Conservation (phyloP, 1,284 basidiomycete species). For the Cutaneotrichosporon sp. region DNA sequence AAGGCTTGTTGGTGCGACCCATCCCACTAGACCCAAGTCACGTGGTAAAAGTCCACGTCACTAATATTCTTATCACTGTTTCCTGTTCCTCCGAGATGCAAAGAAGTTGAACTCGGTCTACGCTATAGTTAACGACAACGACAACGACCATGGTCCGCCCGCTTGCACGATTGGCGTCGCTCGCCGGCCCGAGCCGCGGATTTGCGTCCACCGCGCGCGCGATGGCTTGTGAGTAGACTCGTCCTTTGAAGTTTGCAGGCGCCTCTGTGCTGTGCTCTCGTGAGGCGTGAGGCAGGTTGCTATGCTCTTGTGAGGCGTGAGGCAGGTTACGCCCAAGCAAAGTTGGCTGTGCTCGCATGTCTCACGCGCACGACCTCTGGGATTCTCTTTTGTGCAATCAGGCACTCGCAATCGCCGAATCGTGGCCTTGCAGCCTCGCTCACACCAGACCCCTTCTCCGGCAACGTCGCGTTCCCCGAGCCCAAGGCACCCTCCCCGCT, state of each 20-base stretch:
- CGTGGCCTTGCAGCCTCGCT: neutral
- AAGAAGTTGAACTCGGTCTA: neutral
- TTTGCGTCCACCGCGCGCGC: slow-evolving; percentile 11
- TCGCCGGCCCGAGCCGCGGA: slow-evolving; percentile 17
- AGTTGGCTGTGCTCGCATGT: too few species aligned
- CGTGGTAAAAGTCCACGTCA: neutral
- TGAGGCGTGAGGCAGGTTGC: neutral
- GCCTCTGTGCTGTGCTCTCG: neutral
- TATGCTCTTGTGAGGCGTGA: neutral
- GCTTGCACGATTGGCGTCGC: slow-evolving; percentile 5
- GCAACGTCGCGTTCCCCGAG: slow-evolving; percentile 61
- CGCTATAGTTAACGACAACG: neutral
- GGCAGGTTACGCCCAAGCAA: too few species aligned
- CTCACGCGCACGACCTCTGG: too few species aligned
- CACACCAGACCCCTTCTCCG: slow-evolving; percentile 66
- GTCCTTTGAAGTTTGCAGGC: neutral
- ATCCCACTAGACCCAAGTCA: neutral
- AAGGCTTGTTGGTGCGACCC: neutral
- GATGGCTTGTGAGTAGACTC: slow-evolving; percentile 7
- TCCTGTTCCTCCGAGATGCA: slow-evolving; percentile 2
- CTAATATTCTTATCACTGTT: neutral
- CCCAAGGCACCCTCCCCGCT: slow-evolving; percentile 51
- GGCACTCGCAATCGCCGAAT: neutral
- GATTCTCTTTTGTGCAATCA: neutral
- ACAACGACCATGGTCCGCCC: slow-evolving; percentile 5